Evolutionary conservation across 129 eudicot species (phyloP).

Genomic region (Calendula officinalis): DNA sequence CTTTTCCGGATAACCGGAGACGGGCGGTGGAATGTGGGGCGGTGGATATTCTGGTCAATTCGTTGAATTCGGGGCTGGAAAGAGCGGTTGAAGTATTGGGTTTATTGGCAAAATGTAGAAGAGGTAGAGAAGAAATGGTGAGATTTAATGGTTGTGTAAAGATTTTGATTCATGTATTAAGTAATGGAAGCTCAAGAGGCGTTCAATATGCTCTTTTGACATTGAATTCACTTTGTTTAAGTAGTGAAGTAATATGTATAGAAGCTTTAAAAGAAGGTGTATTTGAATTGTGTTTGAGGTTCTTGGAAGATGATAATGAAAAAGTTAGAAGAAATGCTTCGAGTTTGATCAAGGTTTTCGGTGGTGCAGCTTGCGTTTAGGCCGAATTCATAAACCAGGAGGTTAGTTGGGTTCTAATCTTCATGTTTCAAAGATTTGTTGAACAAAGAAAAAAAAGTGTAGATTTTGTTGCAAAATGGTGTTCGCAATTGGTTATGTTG

Average conservation of each 20-base stretch:
- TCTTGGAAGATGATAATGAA: conserved; percentile 84
- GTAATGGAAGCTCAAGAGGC: conserved; percentile 83
- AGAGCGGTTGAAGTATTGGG: conserved; percentile 92
- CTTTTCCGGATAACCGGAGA: conserved; percentile 75
- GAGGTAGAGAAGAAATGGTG: conserved; percentile 68
- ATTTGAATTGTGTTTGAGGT: conserved; percentile 68
- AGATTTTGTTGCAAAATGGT: conserved; percentile 35
- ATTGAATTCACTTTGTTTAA: conserved; percentile 52
- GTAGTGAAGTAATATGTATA: conserved; percentile 45
- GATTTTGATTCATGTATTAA: conserved; percentile 55
- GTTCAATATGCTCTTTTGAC: conserved; percentile 73
- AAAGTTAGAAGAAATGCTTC: conserved; percentile 76
- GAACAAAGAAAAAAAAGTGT: conserved; percentile 25
- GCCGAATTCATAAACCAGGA: conserved; percentile 14
- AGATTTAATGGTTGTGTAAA: conserved; percentile 46
- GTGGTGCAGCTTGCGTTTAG: conserved; percentile 35
- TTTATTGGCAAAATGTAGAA: conserved; percentile 62
- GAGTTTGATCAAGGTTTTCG: conserved; percentile 72
- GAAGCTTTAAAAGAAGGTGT: conserved; percentile 67
- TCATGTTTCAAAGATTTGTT: conserved; percentile 43
- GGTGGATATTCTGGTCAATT: conserved; percentile 45
- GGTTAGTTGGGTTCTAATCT: conserved; percentile 35
- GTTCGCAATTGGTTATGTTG: conserved; percentile 42
- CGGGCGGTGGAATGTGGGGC: conserved; percentile 73
- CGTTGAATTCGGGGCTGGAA: conserved; percentile 62